Conservation (phyloP, 371 early-diverging fungal species). For the Rhizopus microsporus region DNA sequence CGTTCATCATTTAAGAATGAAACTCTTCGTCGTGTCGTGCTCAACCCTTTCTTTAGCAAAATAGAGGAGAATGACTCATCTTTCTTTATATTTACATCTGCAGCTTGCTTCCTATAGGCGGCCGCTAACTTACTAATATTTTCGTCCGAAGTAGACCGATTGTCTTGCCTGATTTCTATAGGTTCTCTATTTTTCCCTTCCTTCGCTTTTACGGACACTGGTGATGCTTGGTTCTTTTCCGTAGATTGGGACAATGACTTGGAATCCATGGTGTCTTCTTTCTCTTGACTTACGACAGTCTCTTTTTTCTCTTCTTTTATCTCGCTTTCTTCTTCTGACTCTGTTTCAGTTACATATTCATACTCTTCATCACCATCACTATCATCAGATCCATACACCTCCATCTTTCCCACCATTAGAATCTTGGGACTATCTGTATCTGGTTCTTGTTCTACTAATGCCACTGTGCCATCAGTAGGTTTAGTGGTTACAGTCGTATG, state of each 20-base stretch:
- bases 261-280: neutral
- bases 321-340: slow-evolving; percentile 15
- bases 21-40: slow-evolving; percentile 8
- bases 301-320: neutral
- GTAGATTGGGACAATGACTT: neutral
- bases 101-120: neutral
- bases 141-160: slow-evolving; percentile 5
- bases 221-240: neutral
- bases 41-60: slow-evolving; percentile 7
- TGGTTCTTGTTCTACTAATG: neutral
- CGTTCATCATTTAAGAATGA: slow-evolving; percentile 4
- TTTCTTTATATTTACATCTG: neutral
- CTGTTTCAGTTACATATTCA: slow-evolving; percentile 17
- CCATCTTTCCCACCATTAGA: slow-evolving; percentile 25
- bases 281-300: neutral
- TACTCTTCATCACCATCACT: slow-evolving; percentile 19
- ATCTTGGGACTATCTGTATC: neutral
- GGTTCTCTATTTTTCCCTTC: neutral
- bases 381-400: slow-evolving; percentile 24
- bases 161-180: neutral
- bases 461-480: neutral
- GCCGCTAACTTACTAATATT: slow-evolving; percentile 4
- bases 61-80: slow-evolving; percentile 8
- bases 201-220: neutral
- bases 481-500: neutral